A percentile compares a stretch with the other conserved stretches of the same genome.
These are phyloP conservation scores for Hyaloperonospora brassicae DNA, from an alignment of 352 stramenopile genomes.

Conservation along the genomic window DNA sequence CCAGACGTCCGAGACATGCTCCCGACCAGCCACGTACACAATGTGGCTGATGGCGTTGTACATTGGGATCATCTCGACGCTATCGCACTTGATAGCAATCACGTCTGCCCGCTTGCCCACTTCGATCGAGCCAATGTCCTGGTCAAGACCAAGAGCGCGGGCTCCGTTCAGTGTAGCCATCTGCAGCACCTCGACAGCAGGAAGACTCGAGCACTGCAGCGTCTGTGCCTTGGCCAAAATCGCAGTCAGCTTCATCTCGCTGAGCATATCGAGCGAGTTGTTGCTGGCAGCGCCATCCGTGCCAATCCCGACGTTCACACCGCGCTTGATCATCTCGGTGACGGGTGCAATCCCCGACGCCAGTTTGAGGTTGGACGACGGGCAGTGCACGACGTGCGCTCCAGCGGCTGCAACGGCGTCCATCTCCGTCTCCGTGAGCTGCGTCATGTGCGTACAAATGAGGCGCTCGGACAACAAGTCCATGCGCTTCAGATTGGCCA, in stretches of 20 bases:
- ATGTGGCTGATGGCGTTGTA: slow-evolving; percentile 84
- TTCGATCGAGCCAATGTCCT: slow-evolving; percentile 79
- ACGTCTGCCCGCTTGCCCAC: slow-evolving; percentile 81
- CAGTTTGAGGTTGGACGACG: slow-evolving; percentile 87
- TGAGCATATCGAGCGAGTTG: slow-evolving; percentile 87
- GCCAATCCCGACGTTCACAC: slow-evolving; percentile 82
- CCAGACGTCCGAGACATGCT: slow-evolving; percentile 88
- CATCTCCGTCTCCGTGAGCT: slow-evolving; percentile 82
- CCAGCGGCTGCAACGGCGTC: slow-evolving; percentile 41
- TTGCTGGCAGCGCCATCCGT: slow-evolving; percentile 84
- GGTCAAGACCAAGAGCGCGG: slow-evolving; percentile 70
- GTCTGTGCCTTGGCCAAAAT: slow-evolving; percentile 79
- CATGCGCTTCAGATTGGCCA: slow-evolving; percentile 77
- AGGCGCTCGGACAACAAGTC: slow-evolving; percentile 62
- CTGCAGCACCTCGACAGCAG: slow-evolving; percentile 49
- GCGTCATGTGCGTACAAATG: slow-evolving; percentile 79
- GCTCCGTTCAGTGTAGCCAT: slow-evolving; percentile 89
- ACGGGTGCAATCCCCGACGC: slow-evolving; percentile 79
- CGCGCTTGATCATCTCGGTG: slow-evolving; percentile 57
- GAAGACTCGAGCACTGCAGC: slow-evolving; percentile 52
- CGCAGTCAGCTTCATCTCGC: slow-evolving; percentile 83
- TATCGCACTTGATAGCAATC: slow-evolving; percentile 70
- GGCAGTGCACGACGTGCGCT: slow-evolving; percentile 80
- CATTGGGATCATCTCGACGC: slow-evolving; percentile 83
- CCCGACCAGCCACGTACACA: slow-evolving; percentile 73